Evolutionary conservation across 768 basidiomycete species (phyloP), one percentile per base, ranked within the genome.

Genomic region (Trametes cingulata): DNA sequence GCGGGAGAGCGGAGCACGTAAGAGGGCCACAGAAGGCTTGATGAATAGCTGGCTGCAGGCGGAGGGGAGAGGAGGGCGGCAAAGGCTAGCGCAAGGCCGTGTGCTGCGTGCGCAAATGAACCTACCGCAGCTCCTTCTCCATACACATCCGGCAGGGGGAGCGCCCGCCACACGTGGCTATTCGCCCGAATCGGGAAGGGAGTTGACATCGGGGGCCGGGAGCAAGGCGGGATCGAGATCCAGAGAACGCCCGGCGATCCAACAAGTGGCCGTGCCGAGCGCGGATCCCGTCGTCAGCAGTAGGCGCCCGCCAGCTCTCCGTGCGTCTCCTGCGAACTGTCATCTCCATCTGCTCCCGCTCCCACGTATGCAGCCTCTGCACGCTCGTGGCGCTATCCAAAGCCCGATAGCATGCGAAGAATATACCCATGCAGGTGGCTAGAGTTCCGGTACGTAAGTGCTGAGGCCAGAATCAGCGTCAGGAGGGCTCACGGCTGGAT

Each of bases 201-300:
- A n/a, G 6, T 41, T 45, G 41, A 35, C 29, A 45, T 35, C 42
- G 41, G 42, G 52, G 29, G 29, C 29, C 19, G 52, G 10, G 27
- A 20, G 35, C 25, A 20, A 45, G 24, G 52, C 14, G 24, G 3
- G 41, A 54, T 54, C 51, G 17, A 43, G 29, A 43, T 45, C 52
- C 17, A 36, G 14, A 14, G 24, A 27, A 27, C 41, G 24, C 46
- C 50, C 58, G 50, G 58, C 25, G 45, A 59, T 9, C 43, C 10
- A 39, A 27, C 25, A 39, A 29, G 51, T 37, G 15, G 50, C 58
- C 58, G 58, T 59, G 58, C 58, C 58, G 58, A 52, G 58, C 58
- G 58, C 50, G 50, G 51, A 58, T 58, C 57, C 48, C 39, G 13
- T 12, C 33, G 27, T 25, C 25, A 10, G 41, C n/a, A 14, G 12